Evolutionary conservation across 495 filamentous ascomycete genomes (phyloP).

Genomic region (Hyaloscypha variabilis): DNA sequence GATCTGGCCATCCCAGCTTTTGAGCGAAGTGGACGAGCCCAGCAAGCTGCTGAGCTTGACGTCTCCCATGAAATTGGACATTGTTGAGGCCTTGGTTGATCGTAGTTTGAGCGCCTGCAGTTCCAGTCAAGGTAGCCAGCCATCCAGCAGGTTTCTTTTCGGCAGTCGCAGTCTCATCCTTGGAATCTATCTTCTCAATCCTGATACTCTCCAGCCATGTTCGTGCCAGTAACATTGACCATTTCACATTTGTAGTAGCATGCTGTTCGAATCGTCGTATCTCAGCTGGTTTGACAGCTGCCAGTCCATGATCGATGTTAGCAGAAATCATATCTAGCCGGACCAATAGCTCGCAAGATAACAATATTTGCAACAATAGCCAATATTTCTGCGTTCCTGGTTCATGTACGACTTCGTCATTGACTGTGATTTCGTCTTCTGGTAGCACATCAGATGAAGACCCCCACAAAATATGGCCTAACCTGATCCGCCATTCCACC

Average conservation of each 20-base stretch:
- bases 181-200: constrained; percentile 36
- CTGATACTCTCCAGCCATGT: constrained; percentile 76
- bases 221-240: constrained; percentile 77
- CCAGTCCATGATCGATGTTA: constrained; percentile 46
- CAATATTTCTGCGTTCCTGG: constrained; percentile 66
- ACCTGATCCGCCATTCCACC: constrained; percentile 76
- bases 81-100: constrained; percentile 15
- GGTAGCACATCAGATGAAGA: constrained; percentile 41
- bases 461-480: constrained; percentile 84
- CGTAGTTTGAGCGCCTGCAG: constrained; percentile 19
- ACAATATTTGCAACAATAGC: constrained; percentile 76
- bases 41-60: constrained; percentile 51
- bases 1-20: constrained; percentile 56
- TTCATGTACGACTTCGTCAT: constrained; percentile 47
- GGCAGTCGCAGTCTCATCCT: constrained; percentile 23
- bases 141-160: constrained; percentile 44
- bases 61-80: constrained; percentile 40
- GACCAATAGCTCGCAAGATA: constrained; percentile 76
- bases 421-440: constrained; percentile 40
- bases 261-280: constrained; percentile 58
- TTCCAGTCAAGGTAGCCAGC: constrained; percentile 55
- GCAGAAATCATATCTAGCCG: constrained; percentile 73
- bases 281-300: constrained; percentile 58
- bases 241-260: constrained; percentile 69
- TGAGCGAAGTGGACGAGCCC: constrained; percentile 61